Base-by-base conservation (phyloP, 179 eudicot species). In the Gypsophila paniculata region DNA sequence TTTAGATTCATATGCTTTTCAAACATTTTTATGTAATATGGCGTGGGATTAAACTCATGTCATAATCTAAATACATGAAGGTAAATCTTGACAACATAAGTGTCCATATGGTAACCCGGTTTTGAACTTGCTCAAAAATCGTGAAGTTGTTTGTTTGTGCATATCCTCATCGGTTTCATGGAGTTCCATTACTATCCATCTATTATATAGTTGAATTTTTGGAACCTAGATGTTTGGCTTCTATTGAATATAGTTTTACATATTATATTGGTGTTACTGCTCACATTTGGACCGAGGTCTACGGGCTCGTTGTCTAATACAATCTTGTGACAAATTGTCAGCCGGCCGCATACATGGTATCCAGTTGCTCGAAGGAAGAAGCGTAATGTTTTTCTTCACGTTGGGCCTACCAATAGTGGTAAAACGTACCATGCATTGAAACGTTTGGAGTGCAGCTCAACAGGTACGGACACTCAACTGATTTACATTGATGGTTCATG, bases 381-480 rank as follows among this genome's bases (percentile, higher is more conserved):
- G 17, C 78, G 99, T 69, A 87, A 83, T 79, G 81, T 94, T 62
- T 69, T 83, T 79, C 86, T 94, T 65, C 99, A 94, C 66, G 92
- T 94, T 58, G 99, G 99, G 68, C 97, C 97, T 66, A 94, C 99
- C 78, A 94, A 94, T 72, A 94, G 99, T 78, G 99, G 99, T 64
- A 94, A 94, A 82, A 91, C 99, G 61, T 83, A 89, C 76, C 83
- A 88, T 51, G 99, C 99, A 21, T 75, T 94, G 75, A 91, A 94
- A 83, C 87, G 78, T 68, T 82, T 94, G 83, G 90, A 94, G 81
- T 75, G 84, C 36, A 86, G 97, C 85, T 80, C 94, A 80, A 85
- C 97, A 64, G 99, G 99, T 94, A 83, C 63, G 49, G 53, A 44
- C 59, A 23, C 58, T 57, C 62, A 57, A 60, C 48, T n/a, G 39